Percentiles rank a stretch among this genome's conserved stretches.
phyloP scores from a whole-genome alignment of 257 asterid genomes.

The Nicotiana sylvestris region DNA sequence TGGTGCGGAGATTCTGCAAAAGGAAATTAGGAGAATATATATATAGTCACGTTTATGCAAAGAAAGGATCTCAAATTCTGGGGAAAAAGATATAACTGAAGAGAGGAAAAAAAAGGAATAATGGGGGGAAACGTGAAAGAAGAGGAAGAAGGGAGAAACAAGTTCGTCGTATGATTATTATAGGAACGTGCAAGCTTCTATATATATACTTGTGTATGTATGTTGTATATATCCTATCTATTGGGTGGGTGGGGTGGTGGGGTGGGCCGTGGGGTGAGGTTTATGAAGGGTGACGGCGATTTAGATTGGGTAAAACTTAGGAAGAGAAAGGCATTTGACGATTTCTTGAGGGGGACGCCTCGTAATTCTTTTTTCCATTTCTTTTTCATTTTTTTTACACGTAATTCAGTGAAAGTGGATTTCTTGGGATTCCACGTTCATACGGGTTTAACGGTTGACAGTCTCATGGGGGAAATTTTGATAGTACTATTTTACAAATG shows the following conservation, averaged over 20 bases:
- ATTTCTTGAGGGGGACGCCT: slow-evolving; percentile 70
- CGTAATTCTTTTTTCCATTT: neutral
- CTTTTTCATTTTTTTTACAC: slow-evolving; percentile 24
- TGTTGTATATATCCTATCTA: neutral
- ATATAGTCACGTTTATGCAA: neutral
- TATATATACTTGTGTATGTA: neutral
- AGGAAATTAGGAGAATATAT: neutral
- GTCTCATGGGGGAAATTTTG: neutral
- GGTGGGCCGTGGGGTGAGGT: neutral
- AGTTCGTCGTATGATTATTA: slow-evolving; percentile 13
- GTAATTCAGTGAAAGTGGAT: slow-evolving; percentile 17
- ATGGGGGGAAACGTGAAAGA: slow-evolving; percentile 27
- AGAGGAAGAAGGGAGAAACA: slow-evolving; percentile 15
- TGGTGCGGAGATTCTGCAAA: neutral
- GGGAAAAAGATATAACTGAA: neutral
- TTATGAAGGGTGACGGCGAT: neutral
- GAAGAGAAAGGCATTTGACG: slow-evolving; percentile 32
- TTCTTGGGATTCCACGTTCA: slow-evolving; percentile 10
- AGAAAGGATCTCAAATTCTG: neutral
- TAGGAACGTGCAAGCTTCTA: neutral
- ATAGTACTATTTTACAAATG: neutral
- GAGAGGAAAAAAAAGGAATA: neutral
- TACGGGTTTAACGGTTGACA: slow-evolving; percentile 16
- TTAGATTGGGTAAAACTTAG: slow-evolving; percentile 22
- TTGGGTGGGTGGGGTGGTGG: neutral